Conservation (phyloP, 257 asterid genomes). For the Solanum lycopersicoides region DNA sequence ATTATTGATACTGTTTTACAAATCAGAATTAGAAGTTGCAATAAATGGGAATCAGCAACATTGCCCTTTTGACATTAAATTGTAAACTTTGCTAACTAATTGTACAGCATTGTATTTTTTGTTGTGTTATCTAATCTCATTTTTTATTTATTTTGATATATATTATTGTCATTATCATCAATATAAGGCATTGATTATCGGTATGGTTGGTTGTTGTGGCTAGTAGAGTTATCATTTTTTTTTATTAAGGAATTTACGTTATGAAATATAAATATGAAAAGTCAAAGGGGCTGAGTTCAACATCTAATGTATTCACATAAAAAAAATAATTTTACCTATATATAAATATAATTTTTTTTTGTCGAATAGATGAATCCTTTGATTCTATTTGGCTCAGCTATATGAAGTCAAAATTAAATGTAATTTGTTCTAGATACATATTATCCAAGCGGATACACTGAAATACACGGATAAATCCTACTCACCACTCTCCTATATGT, state of each 20-base stretch:
- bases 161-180: not conserved
- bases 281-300: not conserved
- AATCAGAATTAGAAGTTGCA: slow-evolving; percentile 43
- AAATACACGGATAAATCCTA: too few species aligned
- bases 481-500: not conserved
- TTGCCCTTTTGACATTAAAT: slow-evolving; percentile 9
- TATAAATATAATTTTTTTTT: too few species aligned
- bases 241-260: not conserved
- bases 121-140: not conserved
- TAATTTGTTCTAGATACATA: too few species aligned
- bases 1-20: slow-evolving; percentile 15
- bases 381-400: not conserved
- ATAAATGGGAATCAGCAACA: slow-evolving; percentile 46
- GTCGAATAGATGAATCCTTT: rapidly evolving
- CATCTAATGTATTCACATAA: not conserved
- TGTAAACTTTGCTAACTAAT: not conserved
- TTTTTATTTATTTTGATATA: not conserved
- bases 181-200: too few species aligned
- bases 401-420: rapidly evolving
- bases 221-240: not conserved
- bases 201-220: not conserved
- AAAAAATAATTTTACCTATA: too few species aligned
- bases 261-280: not conserved
- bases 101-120: not conserved
- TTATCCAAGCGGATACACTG: rapidly evolving